These are phyloP conservation scores for Elasticomyces elasticus DNA, from an alignment of 495 filamentous ascomycete species.

Conservation along the genomic window DNA sequence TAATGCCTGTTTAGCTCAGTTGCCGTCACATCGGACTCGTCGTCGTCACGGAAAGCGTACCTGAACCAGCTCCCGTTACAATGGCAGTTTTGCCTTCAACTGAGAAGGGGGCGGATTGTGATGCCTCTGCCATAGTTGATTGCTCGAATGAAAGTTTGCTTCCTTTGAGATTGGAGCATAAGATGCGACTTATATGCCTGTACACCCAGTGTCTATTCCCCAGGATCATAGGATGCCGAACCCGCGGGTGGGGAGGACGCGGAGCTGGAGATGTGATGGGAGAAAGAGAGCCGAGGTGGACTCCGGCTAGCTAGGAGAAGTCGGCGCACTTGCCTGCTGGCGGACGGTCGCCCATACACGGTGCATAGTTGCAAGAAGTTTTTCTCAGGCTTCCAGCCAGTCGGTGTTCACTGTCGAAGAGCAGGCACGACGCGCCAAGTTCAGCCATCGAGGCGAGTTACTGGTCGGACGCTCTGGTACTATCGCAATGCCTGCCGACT, in stretches of 20 bases:
- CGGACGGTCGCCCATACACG: no score
- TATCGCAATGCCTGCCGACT: no score
- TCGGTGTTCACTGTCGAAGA: no score
- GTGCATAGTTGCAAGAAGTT: no score
- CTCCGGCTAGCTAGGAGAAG: no score
- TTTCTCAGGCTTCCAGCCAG: no score
- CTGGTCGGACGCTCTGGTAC: no score
- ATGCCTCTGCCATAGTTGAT: constrained; percentile 12
- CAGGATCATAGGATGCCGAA: neutral
- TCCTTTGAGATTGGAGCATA: neutral
- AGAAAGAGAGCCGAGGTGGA: neutral
- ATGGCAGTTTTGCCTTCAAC: constrained; percentile 57
- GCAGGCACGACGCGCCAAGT: no score
- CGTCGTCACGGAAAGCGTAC: constrained; percentile 27
- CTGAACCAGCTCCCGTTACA: constrained; percentile 61
- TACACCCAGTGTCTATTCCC: neutral
- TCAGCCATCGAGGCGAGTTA: no score
- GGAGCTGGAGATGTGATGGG: neutral
- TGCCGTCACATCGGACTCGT: neutral
- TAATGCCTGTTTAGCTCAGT: constrained; percentile 37
- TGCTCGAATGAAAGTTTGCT: neutral
- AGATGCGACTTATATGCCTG: neutral
- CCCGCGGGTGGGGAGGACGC: neutral
- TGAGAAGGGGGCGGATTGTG: constrained; percentile 27
- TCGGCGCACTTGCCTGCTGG: no score